Evolutionary conservation across 805 yeast genomes (phyloP).

Genomic region (Clavispora santaluciae): DNA sequence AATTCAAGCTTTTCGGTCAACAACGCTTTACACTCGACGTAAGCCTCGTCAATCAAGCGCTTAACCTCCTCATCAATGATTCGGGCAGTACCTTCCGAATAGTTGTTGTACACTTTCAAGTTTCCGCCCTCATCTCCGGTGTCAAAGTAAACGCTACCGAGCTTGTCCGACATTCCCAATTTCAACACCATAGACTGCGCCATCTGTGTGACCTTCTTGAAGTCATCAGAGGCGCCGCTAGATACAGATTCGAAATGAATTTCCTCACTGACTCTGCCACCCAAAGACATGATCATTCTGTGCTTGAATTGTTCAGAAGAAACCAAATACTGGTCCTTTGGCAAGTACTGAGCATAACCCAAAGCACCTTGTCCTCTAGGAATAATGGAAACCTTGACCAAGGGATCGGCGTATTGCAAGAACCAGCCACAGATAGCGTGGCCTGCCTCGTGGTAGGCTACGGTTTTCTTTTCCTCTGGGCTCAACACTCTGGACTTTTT

Average conservation of each 20-base stretch:
- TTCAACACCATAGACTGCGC: conserved; percentile 90
- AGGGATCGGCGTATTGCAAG: conserved; percentile 84
- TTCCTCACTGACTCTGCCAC: conserved; percentile 96
- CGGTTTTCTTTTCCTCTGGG: conserved; percentile 81
- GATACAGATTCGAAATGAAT: conserved; percentile 88
- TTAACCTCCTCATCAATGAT: conserved; percentile 80
- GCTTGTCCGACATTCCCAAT: conserved; percentile 83
- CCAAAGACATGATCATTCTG: conserved; percentile 94
- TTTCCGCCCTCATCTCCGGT: conserved; percentile 50
- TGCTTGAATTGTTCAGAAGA: conserved; percentile 75
- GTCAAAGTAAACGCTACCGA: conserved; percentile 82
- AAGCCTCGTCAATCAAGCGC: conserved; percentile 70
- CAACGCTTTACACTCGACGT: conserved; percentile 63
- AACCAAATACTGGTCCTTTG: conserved; percentile 82
- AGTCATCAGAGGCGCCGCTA: conserved; percentile 94
- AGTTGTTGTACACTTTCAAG: conserved; percentile 70
- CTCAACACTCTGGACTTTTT: conserved; percentile 80
- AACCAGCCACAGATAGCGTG: conserved; percentile 99
- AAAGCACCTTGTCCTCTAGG: conserved; percentile 97
- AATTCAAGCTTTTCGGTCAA: conserved; percentile 54
- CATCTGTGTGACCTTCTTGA: conserved; percentile 90
- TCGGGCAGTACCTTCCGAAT: conserved; percentile 80
- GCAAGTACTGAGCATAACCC: conserved; percentile 96
- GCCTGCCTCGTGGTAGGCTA: conserved; percentile 98
- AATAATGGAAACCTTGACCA: conserved; percentile 90